Evolutionary conservation across 2,329 filamentous ascomycete species (phyloP).

Genomic region (Xylaria sp.): DNA sequence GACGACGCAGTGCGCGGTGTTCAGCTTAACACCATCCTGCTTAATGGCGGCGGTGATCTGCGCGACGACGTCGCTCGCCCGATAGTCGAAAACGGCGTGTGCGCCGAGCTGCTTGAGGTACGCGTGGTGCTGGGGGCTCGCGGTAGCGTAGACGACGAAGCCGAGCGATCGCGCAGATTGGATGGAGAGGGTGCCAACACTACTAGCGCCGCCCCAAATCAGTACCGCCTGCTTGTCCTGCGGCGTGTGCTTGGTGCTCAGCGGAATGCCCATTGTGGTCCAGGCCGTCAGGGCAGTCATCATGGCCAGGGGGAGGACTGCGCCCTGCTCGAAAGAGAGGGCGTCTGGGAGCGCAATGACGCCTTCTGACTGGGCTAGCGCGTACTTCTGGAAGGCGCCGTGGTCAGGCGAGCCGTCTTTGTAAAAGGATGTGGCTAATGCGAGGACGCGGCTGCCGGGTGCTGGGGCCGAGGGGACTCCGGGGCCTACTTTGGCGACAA

Average conservation of each 20-base stretch:
- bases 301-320: neutral
- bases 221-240: conserved; percentile 5
- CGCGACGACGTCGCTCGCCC: neutral
- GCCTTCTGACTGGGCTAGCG: neutral
- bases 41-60: neutral
- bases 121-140: neutral
- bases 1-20: neutral
- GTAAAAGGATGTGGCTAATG: neutral
- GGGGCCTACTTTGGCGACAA: neutral
- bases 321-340: neutral
- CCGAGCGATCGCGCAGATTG: conserved; percentile 9
- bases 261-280: conserved; percentile 4
- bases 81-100: neutral
- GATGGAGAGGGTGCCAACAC: conserved; percentile 10
- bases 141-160: conserved; percentile 5
- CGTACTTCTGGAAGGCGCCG: neutral
- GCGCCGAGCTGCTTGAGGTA: neutral
- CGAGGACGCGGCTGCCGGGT: neutral
- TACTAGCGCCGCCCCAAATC: conserved; percentile 11
- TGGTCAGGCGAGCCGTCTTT: neutral
- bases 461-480: neutral
- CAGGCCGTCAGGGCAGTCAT: conserved; percentile 9
- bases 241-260: conserved; percentile 1
- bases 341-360: neutral
- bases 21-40: neutral